A percentile compares a stretch with the other conserved stretches of the same genome.
These are phyloP conservation scores for Globisporangium alternatum DNA, from an alignment of 352 stramenopile genomes.

Conservation along the genomic window DNA sequence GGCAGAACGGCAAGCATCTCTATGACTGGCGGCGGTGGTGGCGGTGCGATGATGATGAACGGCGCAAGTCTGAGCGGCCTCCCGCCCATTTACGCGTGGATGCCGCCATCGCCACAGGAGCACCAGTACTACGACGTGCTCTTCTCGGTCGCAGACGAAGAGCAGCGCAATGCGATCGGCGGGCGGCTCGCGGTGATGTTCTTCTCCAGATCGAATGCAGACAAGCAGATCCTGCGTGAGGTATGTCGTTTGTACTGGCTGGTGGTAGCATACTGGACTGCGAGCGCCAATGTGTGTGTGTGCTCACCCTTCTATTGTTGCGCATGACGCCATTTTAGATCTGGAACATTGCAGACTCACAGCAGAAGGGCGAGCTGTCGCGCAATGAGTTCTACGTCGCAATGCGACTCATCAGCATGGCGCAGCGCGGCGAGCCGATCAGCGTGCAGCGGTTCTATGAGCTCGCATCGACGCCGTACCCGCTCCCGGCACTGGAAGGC, in stretches of 20 bases:
- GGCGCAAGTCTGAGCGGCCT: background rate
- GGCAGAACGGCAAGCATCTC: slow-evolving; percentile 27
- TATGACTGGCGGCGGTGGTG: background rate
- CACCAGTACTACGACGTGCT: slow-evolving; percentile 90
- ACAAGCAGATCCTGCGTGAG: slow-evolving; percentile 77
- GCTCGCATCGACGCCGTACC: slow-evolving; percentile 48
- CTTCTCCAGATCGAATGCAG: slow-evolving; percentile 90
- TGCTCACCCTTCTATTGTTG: background rate
- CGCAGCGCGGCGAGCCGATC: slow-evolving; percentile 67
- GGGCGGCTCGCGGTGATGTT: slow-evolving; percentile 91
- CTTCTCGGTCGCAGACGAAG: slow-evolving; percentile 88
- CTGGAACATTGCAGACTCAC: slow-evolving; percentile 74
- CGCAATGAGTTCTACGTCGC: slow-evolving; percentile 84
- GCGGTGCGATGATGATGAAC: slow-evolving; percentile 4
- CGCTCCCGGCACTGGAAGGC: slow-evolving; percentile 64
- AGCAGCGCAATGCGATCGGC: slow-evolving; percentile 78
- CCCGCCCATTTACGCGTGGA: slow-evolving; percentile 45
- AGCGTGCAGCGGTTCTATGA: slow-evolving; percentile 70
- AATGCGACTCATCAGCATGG: slow-evolving; percentile 85
- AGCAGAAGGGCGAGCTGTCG: slow-evolving; percentile 70
- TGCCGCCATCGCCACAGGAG: slow-evolving; percentile 55
- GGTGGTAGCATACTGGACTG: background rate
- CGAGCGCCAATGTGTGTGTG: background rate
- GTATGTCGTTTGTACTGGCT: slow-evolving; percentile 20
- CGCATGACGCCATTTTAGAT: slow-evolving; percentile 33